phyloP scores from a whole-genome alignment of 2,329 filamentous ascomycete species.

The Malbranchea zuffiana region DNA sequence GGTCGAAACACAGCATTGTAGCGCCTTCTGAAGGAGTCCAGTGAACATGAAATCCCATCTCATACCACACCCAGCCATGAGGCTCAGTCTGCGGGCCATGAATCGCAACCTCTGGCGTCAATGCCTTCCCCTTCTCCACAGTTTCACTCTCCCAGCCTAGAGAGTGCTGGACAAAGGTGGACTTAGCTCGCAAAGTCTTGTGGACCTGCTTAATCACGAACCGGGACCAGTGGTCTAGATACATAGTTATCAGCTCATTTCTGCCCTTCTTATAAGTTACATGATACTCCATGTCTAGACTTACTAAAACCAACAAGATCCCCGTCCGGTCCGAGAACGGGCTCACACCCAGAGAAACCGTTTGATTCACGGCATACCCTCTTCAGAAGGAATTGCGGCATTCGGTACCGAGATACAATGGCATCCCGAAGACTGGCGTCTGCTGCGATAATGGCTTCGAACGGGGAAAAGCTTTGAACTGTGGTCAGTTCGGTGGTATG shows the following conservation, averaged over 20 bases:
- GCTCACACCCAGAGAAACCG: neutral
- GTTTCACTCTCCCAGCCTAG: neutral
- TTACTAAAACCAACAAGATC: neutral
- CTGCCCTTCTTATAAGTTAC: neutral
- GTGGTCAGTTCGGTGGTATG: no score
- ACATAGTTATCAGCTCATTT: neutral
- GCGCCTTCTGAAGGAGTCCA: neutral
- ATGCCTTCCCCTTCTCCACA: neutral
- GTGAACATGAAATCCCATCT: neutral
- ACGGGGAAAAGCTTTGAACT: no score
- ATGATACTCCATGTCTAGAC: no score
- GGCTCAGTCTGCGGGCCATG: neutral
- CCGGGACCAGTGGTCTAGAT: neutral
- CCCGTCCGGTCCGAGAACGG: neutral
- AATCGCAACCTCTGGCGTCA: neutral
- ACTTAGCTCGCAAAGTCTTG: neutral
- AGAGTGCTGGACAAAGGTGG: neutral
- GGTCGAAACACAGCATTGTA: neutral
- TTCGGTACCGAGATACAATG: neutral
- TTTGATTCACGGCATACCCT: neutral
- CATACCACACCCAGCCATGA: neutral
- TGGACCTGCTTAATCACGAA: neutral
- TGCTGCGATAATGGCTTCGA: no score
- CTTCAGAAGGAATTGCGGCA: neutral
- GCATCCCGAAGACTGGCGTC: no score